A percentile compares a stretch with the other conserved stretches of the same genome.
phyloP scores from a whole-genome alignment of 1,139 yeast species.

The Geotrichum reessii region DNA sequence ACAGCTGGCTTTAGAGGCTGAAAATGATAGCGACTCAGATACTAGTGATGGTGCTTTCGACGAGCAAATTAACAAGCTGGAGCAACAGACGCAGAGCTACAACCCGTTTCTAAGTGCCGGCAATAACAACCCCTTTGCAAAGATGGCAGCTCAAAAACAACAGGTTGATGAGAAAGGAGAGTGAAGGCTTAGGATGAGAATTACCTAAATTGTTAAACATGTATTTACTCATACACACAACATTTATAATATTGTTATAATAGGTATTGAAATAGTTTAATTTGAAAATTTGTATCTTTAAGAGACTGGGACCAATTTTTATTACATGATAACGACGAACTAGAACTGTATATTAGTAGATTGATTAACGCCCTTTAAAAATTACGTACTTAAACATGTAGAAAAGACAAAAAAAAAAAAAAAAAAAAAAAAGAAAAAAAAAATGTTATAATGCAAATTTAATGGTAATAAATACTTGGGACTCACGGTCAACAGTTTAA shows the following conservation, averaged over 20 bases:
- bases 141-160: neutral
- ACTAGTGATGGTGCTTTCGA: conserved; percentile 18
- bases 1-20: conserved; percentile 31
- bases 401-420: neutral
- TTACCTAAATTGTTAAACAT: too few species aligned
- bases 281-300: too few species aligned
- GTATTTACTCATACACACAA: too few species aligned
- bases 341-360: too few species aligned
- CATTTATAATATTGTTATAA: too few species aligned
- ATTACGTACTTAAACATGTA: neutral
- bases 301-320: too few species aligned
- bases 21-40: conserved; percentile 28
- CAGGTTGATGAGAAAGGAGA: neutral
- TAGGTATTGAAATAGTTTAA: neutral
- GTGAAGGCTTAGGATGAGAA: too few species aligned
- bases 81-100: conserved; percentile 21
- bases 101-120: conserved; percentile 38
- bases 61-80: conserved; percentile 2
- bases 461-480: neutral
- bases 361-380: neutral
- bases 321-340: too few species aligned
- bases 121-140: conserved; percentile 9
- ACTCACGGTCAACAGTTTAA: neutral
- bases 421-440: neutral
- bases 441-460: neutral